phyloP scores from a whole-genome alignment of 345 rosid species.

The Eucalyptus cladocalyx region DNA sequence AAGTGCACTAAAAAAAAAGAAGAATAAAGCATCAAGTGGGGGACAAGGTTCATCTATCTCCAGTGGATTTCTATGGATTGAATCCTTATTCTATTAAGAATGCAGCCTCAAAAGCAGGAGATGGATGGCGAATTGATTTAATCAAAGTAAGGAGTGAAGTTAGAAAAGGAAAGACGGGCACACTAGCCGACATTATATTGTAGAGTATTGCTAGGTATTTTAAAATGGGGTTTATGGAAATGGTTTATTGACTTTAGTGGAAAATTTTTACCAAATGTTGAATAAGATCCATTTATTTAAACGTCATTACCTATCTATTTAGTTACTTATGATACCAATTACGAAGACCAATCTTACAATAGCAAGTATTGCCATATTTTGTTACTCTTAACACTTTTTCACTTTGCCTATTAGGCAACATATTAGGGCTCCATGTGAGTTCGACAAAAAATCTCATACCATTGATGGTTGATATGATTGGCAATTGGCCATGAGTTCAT shows the following conservation, averaged over 20 bases:
- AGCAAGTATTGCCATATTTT: neutral
- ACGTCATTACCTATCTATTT: neutral
- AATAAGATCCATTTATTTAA: neutral
- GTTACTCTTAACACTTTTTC: neutral
- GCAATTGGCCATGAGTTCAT: neutral
- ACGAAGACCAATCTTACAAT: neutral
- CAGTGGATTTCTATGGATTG: constrained; percentile 3
- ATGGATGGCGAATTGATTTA: neutral
- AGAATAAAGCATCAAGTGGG: neutral
- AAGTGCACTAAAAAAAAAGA: neutral
- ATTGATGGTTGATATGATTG: neutral
- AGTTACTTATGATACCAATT: neutral
- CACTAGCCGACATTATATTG: neutral
- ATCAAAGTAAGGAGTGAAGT: neutral
- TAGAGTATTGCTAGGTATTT: neutral
- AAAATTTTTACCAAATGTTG: neutral
- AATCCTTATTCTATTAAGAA: neutral
- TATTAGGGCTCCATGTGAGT: neutral
- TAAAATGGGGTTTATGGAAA: neutral
- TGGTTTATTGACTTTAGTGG: neutral
- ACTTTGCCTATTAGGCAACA: neutral
- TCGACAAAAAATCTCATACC: neutral
- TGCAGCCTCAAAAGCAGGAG: constrained; percentile 11
- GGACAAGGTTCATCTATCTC: constrained; percentile 18
- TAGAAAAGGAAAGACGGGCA: neutral